A percentile compares a stretch with the other conserved stretches of the same genome.
Evolutionary conservation across 495 filamentous ascomycete genomes (phyloP).

Genomic region (Aspergillus carlsbadensis): DNA sequence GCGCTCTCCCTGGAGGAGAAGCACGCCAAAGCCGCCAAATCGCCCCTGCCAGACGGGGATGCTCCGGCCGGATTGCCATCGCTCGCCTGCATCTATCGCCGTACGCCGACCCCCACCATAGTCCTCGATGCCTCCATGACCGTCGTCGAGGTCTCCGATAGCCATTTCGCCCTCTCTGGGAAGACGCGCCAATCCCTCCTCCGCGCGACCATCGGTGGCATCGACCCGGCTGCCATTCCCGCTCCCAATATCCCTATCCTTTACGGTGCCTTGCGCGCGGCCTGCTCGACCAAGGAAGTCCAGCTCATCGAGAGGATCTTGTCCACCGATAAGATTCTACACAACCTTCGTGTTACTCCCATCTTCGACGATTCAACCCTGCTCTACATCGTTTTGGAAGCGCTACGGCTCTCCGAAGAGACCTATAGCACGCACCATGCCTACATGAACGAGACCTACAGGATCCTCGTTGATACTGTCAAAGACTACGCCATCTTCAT

Average conservation of each 20-base stretch:
- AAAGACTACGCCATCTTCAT: constrained; percentile 71
- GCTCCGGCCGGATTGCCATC: neutral
- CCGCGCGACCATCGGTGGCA: constrained; percentile 41
- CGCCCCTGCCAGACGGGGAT: neutral
- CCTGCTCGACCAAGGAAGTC: constrained; percentile 27
- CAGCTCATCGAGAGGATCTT: constrained; percentile 34
- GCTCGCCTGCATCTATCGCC: constrained; percentile 42
- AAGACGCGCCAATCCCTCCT: constrained; percentile 39
- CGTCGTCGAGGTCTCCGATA: constrained; percentile 50
- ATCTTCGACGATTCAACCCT: constrained; percentile 47
- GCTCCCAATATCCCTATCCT: constrained; percentile 38
- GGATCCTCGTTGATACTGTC: constrained; percentile 61
- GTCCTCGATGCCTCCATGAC: constrained; percentile 46
- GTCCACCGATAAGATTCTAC: constrained; percentile 19
- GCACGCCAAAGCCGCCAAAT: neutral
- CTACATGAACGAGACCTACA: constrained; percentile 57
- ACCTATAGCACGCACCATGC: constrained; percentile 35
- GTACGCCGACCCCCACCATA: constrained; percentile 49
- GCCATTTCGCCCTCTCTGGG: constrained; percentile 41
- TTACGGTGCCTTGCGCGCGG: constrained; percentile 43
- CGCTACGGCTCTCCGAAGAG: constrained; percentile 33
- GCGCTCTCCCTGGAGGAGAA: neutral
- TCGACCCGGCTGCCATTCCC: constrained; percentile 32
- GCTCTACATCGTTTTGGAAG: constrained; percentile 49
- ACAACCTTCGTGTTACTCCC: constrained; percentile 50